Base-by-base conservation (phyloP, 495 filamentous ascomycete genomes). In the Penicillium egyptiacum region DNA sequence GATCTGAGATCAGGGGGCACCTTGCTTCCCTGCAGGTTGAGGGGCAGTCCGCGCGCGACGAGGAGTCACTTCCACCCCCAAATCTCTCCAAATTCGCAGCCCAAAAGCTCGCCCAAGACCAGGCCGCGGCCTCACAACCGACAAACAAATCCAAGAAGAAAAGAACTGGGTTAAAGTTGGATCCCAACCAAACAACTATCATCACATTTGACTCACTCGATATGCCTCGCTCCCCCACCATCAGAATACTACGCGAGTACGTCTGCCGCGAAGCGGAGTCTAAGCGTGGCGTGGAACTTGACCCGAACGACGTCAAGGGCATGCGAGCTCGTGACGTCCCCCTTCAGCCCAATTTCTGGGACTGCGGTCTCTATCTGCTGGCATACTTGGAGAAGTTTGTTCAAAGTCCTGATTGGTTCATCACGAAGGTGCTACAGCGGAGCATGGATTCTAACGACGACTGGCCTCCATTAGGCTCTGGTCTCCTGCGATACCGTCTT, bases 141-240 rank as follows among this genome's bases (percentile, higher is more conserved):
- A 4, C 30, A 4, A 41, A 43, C n/a, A 72, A 71, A 33, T 41
- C 57, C 31, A 70, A 72, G 56, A 76, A 74, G 40, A 60, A 66
- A 48, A 47, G 61, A 53, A 25, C 30, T 12, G 64, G 66, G 1
- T 46, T 45, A 5, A 71, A 68, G 40, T 53, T 64, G 28, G 60
- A 75, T 45, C 58, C 67, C 16, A 49, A 48, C 40, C 79, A 78
- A 43, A 84, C 91, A 6, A 79, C 79, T 22, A 96, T 98, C 54
- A 85, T 98, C 60, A 91, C 90, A 0, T 83, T 98, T 16, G 94
- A 98, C 70, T 98, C 94, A 0, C 76, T 98, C 28, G 86, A 84
- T 37, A 37, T 64, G 17, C 12, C 67, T 0, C 93, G 91, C 64
- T 74, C 80, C 1, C 67, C 72, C 2, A 86, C 89, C 3, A 80